phyloP scores from a whole-genome alignment of 1,139 yeast species.

The Pichiaceae sp. region DNA sequence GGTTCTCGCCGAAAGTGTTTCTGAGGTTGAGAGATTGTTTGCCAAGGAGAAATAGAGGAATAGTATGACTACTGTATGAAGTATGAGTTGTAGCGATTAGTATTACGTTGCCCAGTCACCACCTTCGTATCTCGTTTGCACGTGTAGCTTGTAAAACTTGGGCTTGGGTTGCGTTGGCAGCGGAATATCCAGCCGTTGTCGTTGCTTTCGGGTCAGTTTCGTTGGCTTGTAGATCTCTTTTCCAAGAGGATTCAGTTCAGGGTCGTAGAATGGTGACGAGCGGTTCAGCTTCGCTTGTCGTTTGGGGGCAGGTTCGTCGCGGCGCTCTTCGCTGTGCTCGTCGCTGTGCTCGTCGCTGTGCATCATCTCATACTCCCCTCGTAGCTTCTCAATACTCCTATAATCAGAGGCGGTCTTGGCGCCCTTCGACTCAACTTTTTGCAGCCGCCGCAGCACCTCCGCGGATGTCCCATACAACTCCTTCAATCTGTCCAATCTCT shows the following conservation, averaged over 20 bases:
- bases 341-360: conserved; percentile 5
- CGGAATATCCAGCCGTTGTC: conserved; percentile 8
- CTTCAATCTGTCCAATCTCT: conserved; percentile 4
- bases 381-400: conserved; percentile 9
- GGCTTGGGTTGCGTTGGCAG: conserved; percentile 24
- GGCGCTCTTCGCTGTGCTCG: conserved; percentile 5
- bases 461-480: conserved; percentile 5
- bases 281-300: conserved; percentile 4
- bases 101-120: background rate
- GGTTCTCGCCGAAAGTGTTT: conserved; percentile 82
- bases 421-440: conserved; percentile 5
- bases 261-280: conserved; percentile 28
- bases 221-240: conserved; percentile 27
- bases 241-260: conserved; percentile 35
- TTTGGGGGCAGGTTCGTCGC: background rate
- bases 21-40: conserved; percentile 86
- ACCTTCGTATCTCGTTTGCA: conserved; percentile 7
- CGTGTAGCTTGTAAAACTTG: conserved; percentile 22
- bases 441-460: conserved; percentile 7
- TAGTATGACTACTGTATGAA: background rate
- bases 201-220: background rate
- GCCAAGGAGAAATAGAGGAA: conserved; percentile 24
- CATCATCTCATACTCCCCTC: conserved; percentile 6
- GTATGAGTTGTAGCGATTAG: background rate
- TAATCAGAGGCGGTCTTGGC: conserved; percentile 7